phyloP scores from a whole-genome alignment of 176 grass and related monocot species.

The Carex parvula region DNA sequence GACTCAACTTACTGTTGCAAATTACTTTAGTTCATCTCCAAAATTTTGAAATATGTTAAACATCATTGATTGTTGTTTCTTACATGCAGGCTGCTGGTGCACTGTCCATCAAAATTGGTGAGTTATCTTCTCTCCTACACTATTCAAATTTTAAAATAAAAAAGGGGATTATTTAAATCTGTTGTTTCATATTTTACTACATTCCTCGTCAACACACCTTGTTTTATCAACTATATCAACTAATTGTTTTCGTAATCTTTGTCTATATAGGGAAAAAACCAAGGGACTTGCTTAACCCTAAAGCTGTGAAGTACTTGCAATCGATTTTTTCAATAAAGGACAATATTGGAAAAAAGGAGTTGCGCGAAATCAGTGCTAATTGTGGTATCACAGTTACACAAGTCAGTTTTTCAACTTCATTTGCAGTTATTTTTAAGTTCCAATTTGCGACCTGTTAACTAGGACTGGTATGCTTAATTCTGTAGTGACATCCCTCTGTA shows the following conservation, averaged over 20 bases:
- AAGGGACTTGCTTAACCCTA: conserved; percentile 88
- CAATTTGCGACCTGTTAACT: neutral
- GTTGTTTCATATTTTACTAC: neutral
- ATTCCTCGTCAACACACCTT: neutral
- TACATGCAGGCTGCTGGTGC: conserved; percentile 94
- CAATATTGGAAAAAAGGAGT: conserved; percentile 90
- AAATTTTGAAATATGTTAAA: conserved; percentile 4
- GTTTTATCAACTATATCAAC: neutral
- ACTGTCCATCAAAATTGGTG: conserved; percentile 89
- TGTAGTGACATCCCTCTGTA: no score
- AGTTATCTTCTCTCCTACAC: conserved; percentile 26
- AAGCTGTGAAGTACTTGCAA: conserved; percentile 81
- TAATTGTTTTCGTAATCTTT: conserved; percentile 23
- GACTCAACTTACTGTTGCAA: neutral
- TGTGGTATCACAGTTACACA: conserved; percentile 79
- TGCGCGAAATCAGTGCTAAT: conserved; percentile 73
- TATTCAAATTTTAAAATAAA: neutral
- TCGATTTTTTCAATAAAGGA: conserved; percentile 98
- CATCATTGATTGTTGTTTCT: conserved; percentile 18
- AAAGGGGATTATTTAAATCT: neutral
- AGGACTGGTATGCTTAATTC: neutral
- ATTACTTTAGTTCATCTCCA: conserved; percentile 9
- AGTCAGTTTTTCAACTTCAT: conserved; percentile 43
- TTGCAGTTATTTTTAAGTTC: neutral
- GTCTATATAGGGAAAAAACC: conserved; percentile 75